These are phyloP conservation scores for Akanthomyces dipterigenus DNA, from an alignment of 2,329 filamentous ascomycete genomes.

Conservation along the genomic window DNA sequence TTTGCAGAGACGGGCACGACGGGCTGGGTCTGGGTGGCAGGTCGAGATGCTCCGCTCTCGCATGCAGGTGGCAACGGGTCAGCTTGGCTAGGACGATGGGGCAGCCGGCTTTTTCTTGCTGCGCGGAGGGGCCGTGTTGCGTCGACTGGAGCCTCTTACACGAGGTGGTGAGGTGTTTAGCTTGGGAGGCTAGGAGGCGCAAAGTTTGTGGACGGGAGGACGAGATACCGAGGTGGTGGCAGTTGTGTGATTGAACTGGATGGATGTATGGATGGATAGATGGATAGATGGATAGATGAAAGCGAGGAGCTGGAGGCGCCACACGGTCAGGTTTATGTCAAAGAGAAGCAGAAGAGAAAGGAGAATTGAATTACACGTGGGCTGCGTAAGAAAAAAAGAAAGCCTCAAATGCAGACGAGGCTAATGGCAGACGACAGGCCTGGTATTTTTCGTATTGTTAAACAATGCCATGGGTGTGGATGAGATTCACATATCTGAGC, in stretches of 20 bases:
- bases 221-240: background rate
- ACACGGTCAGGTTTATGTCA: background rate
- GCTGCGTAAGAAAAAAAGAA: background rate
- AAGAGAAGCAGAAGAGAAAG: background rate
- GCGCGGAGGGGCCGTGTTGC: constrained; percentile 2
- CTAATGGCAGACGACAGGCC: background rate
- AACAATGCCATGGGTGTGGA: background rate
- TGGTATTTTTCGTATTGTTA: background rate
- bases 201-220: background rate
- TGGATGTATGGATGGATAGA: background rate
- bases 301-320: background rate
- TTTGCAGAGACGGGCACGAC: background rate
- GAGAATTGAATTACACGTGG: too few relatives aligned
- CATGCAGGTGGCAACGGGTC: background rate
- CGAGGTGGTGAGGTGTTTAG: constrained; percentile 5
- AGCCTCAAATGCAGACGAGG: background rate
- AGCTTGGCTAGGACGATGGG: background rate
- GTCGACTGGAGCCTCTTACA: constrained; percentile 8
- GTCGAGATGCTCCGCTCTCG: constrained; percentile 5
- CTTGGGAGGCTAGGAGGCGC: background rate
- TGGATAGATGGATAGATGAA: background rate
- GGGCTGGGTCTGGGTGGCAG: background rate
- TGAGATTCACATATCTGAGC: background rate
- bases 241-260: background rate
- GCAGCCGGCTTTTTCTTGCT: background rate